Conservation (phyloP, 1,139 yeast genomes). For the Protomyces arabidopsidicola region DNA sequence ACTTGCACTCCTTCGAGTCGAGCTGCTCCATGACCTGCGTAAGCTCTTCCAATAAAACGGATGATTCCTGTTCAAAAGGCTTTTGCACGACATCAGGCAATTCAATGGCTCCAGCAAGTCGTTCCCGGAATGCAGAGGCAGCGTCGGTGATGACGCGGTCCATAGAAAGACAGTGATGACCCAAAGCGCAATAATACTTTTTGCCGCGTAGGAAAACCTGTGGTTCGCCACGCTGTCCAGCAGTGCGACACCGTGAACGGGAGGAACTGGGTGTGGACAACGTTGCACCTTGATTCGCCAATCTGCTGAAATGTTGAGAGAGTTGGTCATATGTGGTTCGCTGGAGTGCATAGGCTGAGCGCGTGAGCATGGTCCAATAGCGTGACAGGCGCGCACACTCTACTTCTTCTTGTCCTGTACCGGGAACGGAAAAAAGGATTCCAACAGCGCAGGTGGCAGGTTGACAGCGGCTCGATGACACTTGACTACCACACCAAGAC, state of each 20-base stretch:
- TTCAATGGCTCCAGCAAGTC: constrained; percentile 17
- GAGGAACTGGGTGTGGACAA: constrained; percentile 9
- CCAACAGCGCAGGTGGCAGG: constrained; percentile 22
- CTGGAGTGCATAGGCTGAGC: constrained; percentile 23
- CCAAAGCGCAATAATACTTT: constrained; percentile 6
- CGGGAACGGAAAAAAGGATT: constrained; percentile 18
- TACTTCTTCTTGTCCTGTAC: constrained; percentile 10
- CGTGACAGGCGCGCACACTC: constrained; percentile 19
- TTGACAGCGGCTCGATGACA: constrained; percentile 3
- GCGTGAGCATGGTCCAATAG: constrained; percentile 24
- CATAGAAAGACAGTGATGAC: background rate
- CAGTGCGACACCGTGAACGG: background rate
- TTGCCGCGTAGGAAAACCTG: constrained; percentile 15
- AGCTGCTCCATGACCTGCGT: background rate
- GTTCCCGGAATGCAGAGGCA: constrained; percentile 2
- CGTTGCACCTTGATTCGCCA: constrained; percentile 8
- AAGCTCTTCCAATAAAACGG: constrained; percentile 9
- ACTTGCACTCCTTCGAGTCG: constrained; percentile 17
- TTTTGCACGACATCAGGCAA: constrained; percentile 15
- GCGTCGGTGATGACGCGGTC: constrained; percentile 3
- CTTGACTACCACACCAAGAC: constrained; percentile 1
- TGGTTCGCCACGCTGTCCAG: constrained; percentile 1
- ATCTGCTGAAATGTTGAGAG: background rate
- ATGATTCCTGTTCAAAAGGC: constrained; percentile 10
- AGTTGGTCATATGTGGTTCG: constrained; percentile 14